These are phyloP conservation scores for Yamadazyma membranifaciens DNA, from an alignment of 1,139 yeast genomes.

Conservation along the genomic window DNA sequence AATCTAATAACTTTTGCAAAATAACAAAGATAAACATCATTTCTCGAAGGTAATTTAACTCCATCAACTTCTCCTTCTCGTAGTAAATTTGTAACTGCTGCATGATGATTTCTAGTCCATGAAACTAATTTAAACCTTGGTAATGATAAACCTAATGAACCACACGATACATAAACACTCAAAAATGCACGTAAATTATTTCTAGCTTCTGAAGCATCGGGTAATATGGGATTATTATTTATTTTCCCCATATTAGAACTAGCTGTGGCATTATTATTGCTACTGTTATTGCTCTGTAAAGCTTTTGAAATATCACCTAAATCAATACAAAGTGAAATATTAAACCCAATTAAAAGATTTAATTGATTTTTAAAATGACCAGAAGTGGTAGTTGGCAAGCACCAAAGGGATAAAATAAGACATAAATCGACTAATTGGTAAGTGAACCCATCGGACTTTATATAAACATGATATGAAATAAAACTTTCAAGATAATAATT, in stretches of 20 bases:
- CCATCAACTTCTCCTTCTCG: slow-evolving; percentile 25
- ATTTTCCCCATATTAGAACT: slow-evolving; percentile 3
- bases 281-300: slow-evolving; percentile 2
- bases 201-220: slow-evolving; percentile 33
- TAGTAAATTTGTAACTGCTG: slow-evolving; percentile 31
- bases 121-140: slow-evolving; percentile 48
- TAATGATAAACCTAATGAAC: slow-evolving; percentile 47
- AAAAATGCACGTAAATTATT: slow-evolving; percentile 41
- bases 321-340: slow-evolving; percentile 48
- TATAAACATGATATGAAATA: slow-evolving; percentile 42
- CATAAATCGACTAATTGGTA: slow-evolving; percentile 42
- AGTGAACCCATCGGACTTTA: slow-evolving; percentile 42
- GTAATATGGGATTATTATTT: slow-evolving; percentile 18
- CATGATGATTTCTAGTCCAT: slow-evolving; percentile 46
- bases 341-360: slow-evolving; percentile 43
- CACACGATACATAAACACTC: slow-evolving; percentile 50
- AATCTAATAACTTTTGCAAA: slow-evolving; percentile 38
- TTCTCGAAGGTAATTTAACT: slow-evolving; percentile 17
- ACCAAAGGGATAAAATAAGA: slow-evolving; percentile 49
- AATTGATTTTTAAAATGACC: slow-evolving; percentile 54
- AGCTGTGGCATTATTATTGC: too few relatives aligned
- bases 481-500: slow-evolving; percentile 45
- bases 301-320: slow-evolving; percentile 36
- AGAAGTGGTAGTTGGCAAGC: slow-evolving; percentile 47
- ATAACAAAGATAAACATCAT: slow-evolving; percentile 38